phyloP scores from a whole-genome alignment of 176 grass and related monocot genomes.

The Leersia perrieri region DNA sequence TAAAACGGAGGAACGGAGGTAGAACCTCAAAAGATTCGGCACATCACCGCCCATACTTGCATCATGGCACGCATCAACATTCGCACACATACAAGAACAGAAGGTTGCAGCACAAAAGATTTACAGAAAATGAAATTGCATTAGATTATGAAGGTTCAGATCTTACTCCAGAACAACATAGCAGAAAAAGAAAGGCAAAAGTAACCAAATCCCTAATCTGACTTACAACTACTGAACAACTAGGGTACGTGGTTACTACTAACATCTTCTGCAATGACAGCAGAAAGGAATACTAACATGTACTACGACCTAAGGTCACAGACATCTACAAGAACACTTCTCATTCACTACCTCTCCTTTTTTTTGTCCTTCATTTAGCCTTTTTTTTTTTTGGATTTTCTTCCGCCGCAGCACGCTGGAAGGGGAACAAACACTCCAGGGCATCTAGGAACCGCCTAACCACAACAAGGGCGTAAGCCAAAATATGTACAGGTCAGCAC shows the following conservation, averaged over 20 bases:
- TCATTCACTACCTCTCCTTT: constrained; percentile 12
- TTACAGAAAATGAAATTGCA: neutral
- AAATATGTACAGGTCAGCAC: constrained; percentile 27
- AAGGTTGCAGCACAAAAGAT: neutral
- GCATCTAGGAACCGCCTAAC: constrained; percentile 5
- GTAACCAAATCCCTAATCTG: neutral
- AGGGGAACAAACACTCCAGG: constrained; percentile 12
- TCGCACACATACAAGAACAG: neutral
- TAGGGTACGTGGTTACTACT: neutral
- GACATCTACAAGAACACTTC: constrained; percentile 22
- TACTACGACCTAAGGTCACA: constrained; percentile 23
- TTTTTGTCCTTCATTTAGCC: neutral
- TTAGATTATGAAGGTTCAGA: constrained; percentile 25
- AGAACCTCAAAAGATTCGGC: neutral
- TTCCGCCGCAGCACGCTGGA: neutral
- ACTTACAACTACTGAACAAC: constrained; percentile 33
- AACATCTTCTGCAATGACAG: constrained; percentile 14
- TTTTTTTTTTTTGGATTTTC: constrained; percentile 26
- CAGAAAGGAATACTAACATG: constrained; percentile 26
- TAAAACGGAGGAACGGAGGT: too few species aligned
- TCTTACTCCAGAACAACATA: constrained; percentile 14
- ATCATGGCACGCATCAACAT: neutral
- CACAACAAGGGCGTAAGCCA: neutral
- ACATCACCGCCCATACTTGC: neutral
- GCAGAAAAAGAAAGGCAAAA: neutral